phyloP scores from a whole-genome alignment of 306 rosid genomes.

The Pterocarpus santalinus region DNA sequence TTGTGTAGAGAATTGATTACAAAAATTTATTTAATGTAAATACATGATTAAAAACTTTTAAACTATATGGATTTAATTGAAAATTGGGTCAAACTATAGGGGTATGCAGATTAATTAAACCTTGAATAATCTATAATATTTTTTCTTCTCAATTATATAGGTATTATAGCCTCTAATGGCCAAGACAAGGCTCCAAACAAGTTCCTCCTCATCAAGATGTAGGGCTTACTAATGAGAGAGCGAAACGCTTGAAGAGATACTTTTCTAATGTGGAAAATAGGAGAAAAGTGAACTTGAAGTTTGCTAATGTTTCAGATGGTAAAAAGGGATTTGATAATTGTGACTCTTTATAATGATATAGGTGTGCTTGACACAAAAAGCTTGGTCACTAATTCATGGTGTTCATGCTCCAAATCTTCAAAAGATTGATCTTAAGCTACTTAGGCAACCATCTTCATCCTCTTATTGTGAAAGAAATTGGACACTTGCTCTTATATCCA shows the following conservation, averaged over 20 bases:
- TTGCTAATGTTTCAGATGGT: background rate
- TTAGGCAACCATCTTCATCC: no score
- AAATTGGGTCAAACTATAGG: no score
- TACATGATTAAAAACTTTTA: no score
- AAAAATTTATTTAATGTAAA: no score
- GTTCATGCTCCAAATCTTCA: no score
- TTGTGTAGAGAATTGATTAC: no score
- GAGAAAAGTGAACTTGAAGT: background rate
- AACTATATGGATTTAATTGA: no score
- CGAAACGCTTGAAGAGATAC: background rate
- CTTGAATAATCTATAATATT: no score
- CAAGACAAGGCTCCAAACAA: background rate
- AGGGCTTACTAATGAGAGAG: background rate
- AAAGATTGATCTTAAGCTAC: no score
- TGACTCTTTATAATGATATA: background rate
- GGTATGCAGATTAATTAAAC: no score
- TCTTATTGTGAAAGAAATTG: background rate
- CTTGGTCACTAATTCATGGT: no score
- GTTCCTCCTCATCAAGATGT: background rate
- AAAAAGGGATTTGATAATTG: background rate
- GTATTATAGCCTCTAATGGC: background rate
- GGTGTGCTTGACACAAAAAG: background rate
- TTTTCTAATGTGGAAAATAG: background rate
- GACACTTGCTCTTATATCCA: background rate
- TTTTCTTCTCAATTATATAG: no score